These are phyloP conservation scores for Favolaschia claudopus DNA, from an alignment of 768 basidiomycete genomes.

Conservation along the genomic window DNA sequence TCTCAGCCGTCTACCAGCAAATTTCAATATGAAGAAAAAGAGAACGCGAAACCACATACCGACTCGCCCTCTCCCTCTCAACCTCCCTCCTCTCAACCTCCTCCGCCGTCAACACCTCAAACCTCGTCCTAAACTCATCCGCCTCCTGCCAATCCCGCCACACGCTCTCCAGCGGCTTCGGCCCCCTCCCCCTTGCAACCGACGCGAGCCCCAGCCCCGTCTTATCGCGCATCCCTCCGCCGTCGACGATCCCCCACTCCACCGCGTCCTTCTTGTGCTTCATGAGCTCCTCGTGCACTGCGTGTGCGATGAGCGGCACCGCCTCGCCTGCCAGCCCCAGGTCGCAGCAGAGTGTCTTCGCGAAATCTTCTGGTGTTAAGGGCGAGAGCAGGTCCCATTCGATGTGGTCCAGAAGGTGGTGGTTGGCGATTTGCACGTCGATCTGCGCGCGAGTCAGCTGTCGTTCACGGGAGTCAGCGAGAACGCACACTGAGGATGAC, in stretches of 20 bases:
- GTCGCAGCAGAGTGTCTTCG: constrained; percentile 80
- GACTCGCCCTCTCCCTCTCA: constrained; percentile 84
- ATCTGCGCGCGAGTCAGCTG: constrained; percentile 59
- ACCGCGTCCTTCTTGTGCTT: constrained; percentile 95
- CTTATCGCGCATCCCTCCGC: constrained; percentile 76
- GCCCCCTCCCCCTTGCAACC: constrained; percentile 77
- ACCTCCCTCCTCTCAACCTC: constrained; percentile 92
- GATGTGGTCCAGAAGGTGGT: constrained; percentile 93
- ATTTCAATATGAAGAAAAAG: constrained; percentile 1
- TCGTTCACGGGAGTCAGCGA: not conserved
- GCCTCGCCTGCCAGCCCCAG: constrained; percentile 91
- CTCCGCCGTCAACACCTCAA: constrained; percentile 87
- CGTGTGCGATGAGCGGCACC: constrained; percentile 87
- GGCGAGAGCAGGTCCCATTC: constrained; percentile 98
- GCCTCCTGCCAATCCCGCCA: constrained; percentile 97
- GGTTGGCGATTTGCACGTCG: constrained; percentile 93
- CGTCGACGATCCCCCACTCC: constrained; percentile 90
- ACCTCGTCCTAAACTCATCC: constrained; percentile 87
- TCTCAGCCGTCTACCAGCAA: constrained; percentile 57
- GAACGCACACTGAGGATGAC: constrained; percentile 80
- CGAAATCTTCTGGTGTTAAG: constrained; percentile 88
- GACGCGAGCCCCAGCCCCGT: constrained; percentile 81
- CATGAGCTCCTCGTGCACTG: constrained; percentile 93
- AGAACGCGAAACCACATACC: constrained; percentile 44
- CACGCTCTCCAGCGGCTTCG: constrained; percentile 82